Conservation (phyloP, 2,329 filamentous ascomycete genomes). For the Hypomyces rosellus region DNA sequence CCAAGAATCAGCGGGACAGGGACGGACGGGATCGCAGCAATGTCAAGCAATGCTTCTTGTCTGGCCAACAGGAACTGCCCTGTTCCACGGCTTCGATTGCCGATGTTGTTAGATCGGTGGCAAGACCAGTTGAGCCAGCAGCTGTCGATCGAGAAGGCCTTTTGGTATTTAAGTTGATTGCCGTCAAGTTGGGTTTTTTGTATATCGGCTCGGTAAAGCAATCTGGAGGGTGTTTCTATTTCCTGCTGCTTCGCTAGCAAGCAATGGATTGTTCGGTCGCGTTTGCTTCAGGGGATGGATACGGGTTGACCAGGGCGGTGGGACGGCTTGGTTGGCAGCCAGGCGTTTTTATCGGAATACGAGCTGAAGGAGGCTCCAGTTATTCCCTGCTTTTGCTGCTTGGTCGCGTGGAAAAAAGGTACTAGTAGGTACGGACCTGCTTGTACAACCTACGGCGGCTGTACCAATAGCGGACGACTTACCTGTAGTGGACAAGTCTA, state of each 20-base stretch:
- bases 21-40: neutral
- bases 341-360: conserved; percentile 22
- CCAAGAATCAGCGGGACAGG: no score
- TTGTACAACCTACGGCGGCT: no score
- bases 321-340: conserved; percentile 22
- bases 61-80: conserved; percentile 7
- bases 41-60: neutral
- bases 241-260: conserved; percentile 10
- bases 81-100: conserved; percentile 8
- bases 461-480: no score
- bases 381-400: conserved; percentile 5
- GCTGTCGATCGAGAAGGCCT: neutral
- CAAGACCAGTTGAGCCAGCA: conserved; percentile 8
- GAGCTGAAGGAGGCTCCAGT: conserved; percentile 18
- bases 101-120: conserved; percentile 6
- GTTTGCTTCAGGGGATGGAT: conserved; percentile 13
- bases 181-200: conserved; percentile 6
- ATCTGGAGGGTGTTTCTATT: neutral
- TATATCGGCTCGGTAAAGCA: conserved; percentile 6
- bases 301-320: conserved; percentile 21
- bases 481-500: no score
- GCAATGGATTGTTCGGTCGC: conserved; percentile 11
- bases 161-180: neutral
- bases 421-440: neutral
- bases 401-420: neutral